These are phyloP conservation scores for Hymenoscyphus albidus DNA, from an alignment of 2,329 filamentous ascomycete genomes.

Conservation along the genomic window DNA sequence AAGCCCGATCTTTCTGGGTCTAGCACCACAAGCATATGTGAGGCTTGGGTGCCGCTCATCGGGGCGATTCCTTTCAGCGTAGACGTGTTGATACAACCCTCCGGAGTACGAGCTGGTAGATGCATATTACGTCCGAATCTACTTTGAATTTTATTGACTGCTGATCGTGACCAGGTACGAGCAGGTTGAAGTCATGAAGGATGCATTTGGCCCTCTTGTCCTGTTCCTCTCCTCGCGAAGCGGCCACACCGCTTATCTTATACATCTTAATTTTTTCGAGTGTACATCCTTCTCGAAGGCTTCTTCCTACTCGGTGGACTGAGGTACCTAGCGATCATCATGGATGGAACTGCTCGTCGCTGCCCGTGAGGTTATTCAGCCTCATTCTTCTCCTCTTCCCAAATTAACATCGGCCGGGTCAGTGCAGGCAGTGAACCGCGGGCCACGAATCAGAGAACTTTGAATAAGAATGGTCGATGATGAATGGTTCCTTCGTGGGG, in stretches of 20 bases:
- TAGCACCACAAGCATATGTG: background rate
- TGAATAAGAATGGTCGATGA: background rate
- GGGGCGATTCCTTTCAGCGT: background rate
- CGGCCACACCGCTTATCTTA: background rate
- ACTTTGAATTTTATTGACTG: background rate
- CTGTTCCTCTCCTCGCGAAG: background rate
- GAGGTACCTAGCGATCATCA: background rate
- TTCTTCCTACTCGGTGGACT: background rate
- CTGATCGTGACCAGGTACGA: background rate
- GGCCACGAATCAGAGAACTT: background rate
- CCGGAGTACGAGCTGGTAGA: background rate
- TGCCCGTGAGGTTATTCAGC: background rate
- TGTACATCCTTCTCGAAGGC: background rate
- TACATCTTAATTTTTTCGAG: background rate
- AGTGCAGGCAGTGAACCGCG: background rate
- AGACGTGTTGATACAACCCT: background rate
- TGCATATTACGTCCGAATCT: background rate
- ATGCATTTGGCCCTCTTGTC: background rate
- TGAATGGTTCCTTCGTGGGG: background rate
- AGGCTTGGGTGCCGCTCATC: background rate
- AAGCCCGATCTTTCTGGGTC: background rate
- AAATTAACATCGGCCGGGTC: slow-evolving; percentile 2
- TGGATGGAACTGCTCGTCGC: background rate
- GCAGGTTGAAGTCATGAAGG: background rate
- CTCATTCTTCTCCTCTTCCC: background rate